Conservation (phyloP, 2,329 filamentous ascomycete species). For the Thielaviopsis ethacetica region DNA sequence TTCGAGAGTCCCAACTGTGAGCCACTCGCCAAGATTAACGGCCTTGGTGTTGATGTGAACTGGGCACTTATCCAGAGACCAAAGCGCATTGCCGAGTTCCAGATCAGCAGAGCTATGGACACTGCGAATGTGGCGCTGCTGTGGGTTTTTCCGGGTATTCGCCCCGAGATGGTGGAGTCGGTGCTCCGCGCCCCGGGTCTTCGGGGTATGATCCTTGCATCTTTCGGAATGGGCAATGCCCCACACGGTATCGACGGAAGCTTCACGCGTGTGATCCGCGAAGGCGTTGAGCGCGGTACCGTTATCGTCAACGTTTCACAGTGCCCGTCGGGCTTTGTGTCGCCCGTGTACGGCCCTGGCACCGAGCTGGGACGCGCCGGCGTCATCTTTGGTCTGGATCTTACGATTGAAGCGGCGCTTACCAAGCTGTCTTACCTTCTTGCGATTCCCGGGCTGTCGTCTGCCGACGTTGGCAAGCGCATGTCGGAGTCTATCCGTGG, state of each 20-base stretch:
- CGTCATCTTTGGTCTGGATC: constrained; percentile 75
- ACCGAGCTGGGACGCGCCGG: constrained; percentile 67
- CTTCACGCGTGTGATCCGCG: constrained; percentile 60
- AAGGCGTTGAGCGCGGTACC: constrained; percentile 63
- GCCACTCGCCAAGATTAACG: constrained; percentile 67
- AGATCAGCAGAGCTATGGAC: constrained; percentile 57
- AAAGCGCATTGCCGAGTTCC: constrained; percentile 56
- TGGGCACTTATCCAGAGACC: constrained; percentile 66
- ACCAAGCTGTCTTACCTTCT: constrained; percentile 83
- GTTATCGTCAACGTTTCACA: constrained; percentile 86
- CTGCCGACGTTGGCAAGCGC: constrained; percentile 46
- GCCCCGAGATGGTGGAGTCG: constrained; percentile 81
- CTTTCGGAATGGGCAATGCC: constrained; percentile 84
- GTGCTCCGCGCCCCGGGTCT: constrained; percentile 63
- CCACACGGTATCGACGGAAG: constrained; percentile 66
- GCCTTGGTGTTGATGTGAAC: constrained; percentile 62
- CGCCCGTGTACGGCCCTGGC: constrained; percentile 60
- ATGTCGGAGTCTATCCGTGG: constrained; percentile 68
- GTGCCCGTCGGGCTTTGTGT: constrained; percentile 64
- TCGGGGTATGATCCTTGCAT: constrained; percentile 72
- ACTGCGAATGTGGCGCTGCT: constrained; percentile 82
- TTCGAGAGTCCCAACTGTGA: constrained; percentile 79
- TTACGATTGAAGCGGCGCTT: constrained; percentile 80
- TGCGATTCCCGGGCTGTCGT: constrained; percentile 45
- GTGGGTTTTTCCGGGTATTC: constrained; percentile 82